Base-by-base conservation (phyloP, 371 early-diverging fungal genomes). In the Syncephalis plumigaleata region DNA sequence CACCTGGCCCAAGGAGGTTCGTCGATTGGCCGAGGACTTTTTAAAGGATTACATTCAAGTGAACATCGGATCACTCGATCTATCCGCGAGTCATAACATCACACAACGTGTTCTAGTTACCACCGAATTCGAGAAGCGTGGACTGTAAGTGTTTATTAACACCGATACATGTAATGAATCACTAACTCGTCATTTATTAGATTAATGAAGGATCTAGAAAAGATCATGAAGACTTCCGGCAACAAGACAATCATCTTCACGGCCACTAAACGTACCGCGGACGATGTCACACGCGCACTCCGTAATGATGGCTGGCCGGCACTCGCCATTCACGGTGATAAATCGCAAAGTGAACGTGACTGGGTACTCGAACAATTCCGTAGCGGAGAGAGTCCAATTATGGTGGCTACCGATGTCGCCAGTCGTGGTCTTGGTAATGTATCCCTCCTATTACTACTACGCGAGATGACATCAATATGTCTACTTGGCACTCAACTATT, bases 401-500 rank as follows among this genome's bases (percentile, higher is more conserved):
- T 99, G 81, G 95, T 99, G 50, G 99, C 99, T 21, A 99, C 99
- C 2, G 99, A 98, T 70, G 98, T 99, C 40, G 99, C 99, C 46
- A 93, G 94, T 48, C 88, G 99, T 72, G 99, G 99, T 62, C 80
- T 98, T 50, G 98, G 96, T 90, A 86, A 70, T 73, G 31, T 31
- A 31, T 31, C 31, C 4, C 11, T 4, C 31, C n/a, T n/a, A n/a
- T n/a, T n/a, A 11, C 31, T 7, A 31, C 31, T 31, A 11, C 31
- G 31, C 31, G 7, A 31, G n/a, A 31, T 31, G 4, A 7, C 31
- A 7, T 31, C 31, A 7, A 31, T 7, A 31, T 11, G 31, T 31
- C 31, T 31, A 31, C 11, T 31, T 4, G 4, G 11, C 31, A 31
- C 31, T 7, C 11, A 31, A 31, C 7, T 31, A 31, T 31, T 11